Conservation (phyloP, 2,329 filamentous ascomycete species). For the Sordariomycetes sp. region DNA sequence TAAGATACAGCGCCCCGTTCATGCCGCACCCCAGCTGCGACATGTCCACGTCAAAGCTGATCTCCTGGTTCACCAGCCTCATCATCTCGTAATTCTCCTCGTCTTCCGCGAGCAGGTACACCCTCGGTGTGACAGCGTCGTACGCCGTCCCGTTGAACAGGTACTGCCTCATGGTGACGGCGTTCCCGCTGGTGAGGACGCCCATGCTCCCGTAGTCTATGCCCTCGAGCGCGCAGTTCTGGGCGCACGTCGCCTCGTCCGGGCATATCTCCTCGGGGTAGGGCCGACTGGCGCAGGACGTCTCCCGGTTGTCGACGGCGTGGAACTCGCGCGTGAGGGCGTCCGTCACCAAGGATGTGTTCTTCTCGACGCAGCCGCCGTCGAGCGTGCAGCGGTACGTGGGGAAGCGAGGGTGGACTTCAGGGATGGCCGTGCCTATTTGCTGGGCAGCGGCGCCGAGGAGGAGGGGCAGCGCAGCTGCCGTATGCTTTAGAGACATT, state of each 20-base stretch:
- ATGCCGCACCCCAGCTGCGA: conserved; percentile 54
- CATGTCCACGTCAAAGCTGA: conserved; percentile 57
- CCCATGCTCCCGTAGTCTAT: conserved; percentile 45
- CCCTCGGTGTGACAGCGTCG: conserved; percentile 24
- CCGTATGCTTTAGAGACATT: background rate
- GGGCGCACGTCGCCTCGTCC: conserved; percentile 29
- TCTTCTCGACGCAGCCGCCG: conserved; percentile 37
- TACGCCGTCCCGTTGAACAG: conserved; percentile 2
- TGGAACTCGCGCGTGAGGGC: conserved; percentile 54
- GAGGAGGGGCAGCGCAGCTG: conserved; percentile 3
- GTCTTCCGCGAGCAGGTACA: conserved; percentile 46
- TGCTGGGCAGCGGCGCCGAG: conserved; percentile 29
- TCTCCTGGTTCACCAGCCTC: conserved; percentile 48
- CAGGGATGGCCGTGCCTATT: conserved; percentile 33
- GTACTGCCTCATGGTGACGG: conserved; percentile 3
- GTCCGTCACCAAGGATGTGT: conserved; percentile 43
- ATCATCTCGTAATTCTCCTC: conserved; percentile 49
- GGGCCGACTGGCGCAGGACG: conserved; percentile 46
- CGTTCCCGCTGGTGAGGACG: conserved; percentile 17
- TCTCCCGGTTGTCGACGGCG: conserved; percentile 29
- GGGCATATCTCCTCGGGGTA: conserved; percentile 30
- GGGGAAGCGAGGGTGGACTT: conserved; percentile 40
- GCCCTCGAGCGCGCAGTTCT: conserved; percentile 41
- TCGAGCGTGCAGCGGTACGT: conserved; percentile 40
- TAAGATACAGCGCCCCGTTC: conserved; percentile 58